phyloP scores from a whole-genome alignment of 257 asterid species.

The Solanum etuberosum region DNA sequence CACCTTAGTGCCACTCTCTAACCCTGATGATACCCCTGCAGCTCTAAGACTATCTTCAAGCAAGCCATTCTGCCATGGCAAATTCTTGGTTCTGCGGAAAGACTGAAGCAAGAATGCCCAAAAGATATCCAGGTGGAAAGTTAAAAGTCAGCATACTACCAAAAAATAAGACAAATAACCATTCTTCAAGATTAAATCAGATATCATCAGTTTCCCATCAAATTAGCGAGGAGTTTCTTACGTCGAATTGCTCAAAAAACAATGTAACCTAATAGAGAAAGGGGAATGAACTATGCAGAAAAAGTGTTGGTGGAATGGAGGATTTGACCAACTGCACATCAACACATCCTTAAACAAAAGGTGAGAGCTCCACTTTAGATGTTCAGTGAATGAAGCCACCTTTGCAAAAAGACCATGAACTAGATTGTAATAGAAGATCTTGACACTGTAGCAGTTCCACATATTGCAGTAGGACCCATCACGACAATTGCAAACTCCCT shows the following conservation, averaged over 20 bases:
- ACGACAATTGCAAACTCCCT: slow-evolving; percentile 38
- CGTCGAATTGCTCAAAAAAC: slow-evolving; percentile 40
- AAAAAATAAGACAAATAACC: slow-evolving; percentile 20
- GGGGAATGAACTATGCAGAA: neutral
- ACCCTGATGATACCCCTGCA: slow-evolving; percentile 56
- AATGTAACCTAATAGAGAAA: slow-evolving; percentile 37
- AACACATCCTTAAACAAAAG: slow-evolving; percentile 42
- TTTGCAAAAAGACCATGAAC: slow-evolving; percentile 49
- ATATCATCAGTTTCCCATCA: slow-evolving; percentile 45
- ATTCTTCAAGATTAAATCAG: slow-evolving; percentile 43
- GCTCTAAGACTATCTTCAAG: slow-evolving; percentile 65
- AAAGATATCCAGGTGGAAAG: slow-evolving; percentile 34
- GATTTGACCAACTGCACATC: slow-evolving; percentile 45
- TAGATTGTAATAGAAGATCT: slow-evolving; percentile 31
- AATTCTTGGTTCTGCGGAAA: slow-evolving; percentile 46
- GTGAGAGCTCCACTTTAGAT: slow-evolving; percentile 55
- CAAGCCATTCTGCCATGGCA: slow-evolving; percentile 66
- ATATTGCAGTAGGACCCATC: slow-evolving; percentile 21
- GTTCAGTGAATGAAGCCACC: slow-evolving; percentile 54
- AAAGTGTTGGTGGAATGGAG: slow-evolving; percentile 15
- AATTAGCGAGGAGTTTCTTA: slow-evolving; percentile 19
- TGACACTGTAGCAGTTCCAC: slow-evolving; percentile 19
- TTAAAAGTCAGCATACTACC: slow-evolving; percentile 35
- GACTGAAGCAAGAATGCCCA: slow-evolving; percentile 65
- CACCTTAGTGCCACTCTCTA: slow-evolving; percentile 40